Percentiles rank a stretch among this genome's conserved stretches.
These are phyloP conservation scores for Solanum lycopersicoides DNA, from an alignment of 257 asterid species.

Conservation along the genomic window DNA sequence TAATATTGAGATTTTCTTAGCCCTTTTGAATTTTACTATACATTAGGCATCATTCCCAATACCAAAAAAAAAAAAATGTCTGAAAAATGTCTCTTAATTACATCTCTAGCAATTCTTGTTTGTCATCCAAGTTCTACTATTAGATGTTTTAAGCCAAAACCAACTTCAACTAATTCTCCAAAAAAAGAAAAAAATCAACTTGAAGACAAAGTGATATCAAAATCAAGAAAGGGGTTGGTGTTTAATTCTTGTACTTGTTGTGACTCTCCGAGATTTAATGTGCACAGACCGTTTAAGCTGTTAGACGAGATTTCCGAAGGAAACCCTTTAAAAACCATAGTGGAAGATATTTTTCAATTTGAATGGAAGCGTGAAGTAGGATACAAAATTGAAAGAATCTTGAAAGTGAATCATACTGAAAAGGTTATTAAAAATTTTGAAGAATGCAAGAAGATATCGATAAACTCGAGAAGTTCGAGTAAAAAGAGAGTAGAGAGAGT, in stretches of 20 bases:
- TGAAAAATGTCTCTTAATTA: conserved; percentile 5
- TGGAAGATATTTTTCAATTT: neutral
- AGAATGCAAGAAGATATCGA: neutral
- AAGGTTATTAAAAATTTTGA: neutral
- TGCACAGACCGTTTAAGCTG: neutral
- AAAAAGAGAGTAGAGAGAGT: neutral
- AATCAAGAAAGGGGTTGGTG: neutral
- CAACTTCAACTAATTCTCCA: neutral
- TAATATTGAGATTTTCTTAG: neutral
- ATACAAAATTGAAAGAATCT: neutral
- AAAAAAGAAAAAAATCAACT: neutral
- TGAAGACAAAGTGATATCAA: neutral
- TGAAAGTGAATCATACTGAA: neutral
- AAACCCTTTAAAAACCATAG: neutral
- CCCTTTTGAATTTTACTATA: neutral
- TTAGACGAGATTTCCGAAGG: neutral
- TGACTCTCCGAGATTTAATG: neutral
- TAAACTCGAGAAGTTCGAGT: neutral
- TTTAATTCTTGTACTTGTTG: neutral
- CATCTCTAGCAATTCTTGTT: conserved; percentile 6
- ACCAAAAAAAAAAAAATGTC: neutral
- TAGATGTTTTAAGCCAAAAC: conserved; percentile 6
- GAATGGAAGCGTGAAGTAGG: neutral
- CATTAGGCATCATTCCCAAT: neutral
- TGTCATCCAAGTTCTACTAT: conserved; percentile 7